phyloP scores from a whole-genome alignment of 2,329 filamentous ascomycete genomes.

The Epichloe amarillans region DNA sequence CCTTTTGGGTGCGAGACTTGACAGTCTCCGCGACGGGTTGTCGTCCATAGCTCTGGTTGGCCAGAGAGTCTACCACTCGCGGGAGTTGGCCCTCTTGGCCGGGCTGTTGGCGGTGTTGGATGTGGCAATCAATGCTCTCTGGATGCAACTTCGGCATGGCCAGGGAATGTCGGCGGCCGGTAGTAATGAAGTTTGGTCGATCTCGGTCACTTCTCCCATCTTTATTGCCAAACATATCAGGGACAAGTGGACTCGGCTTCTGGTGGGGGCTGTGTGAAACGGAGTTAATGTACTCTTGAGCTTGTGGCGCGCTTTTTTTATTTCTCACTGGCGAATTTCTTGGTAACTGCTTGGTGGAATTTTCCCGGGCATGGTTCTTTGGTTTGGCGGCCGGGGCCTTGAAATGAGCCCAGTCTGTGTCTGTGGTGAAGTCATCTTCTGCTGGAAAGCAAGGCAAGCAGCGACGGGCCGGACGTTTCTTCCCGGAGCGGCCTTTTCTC shows the following conservation, averaged over 20 bases:
- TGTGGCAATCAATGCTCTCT: background rate
- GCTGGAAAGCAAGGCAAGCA: slow-evolving; percentile 19
- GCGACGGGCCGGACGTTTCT: slow-evolving; percentile 8
- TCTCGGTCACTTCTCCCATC: background rate
- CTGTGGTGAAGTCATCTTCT: slow-evolving; percentile 12
- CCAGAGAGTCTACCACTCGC: background rate
- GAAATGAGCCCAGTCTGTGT: slow-evolving; percentile 14
- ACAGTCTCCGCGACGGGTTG: background rate
- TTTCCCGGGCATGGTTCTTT: background rate
- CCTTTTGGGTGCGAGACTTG: background rate
- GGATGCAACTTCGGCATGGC: slow-evolving; percentile 3
- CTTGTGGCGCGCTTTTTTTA: background rate
- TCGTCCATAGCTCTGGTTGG: background rate
- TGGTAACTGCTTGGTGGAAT: background rate
- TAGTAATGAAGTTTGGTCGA: slow-evolving; percentile 7
- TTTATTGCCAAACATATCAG: background rate
- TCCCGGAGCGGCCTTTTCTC: slow-evolving; percentile 7
- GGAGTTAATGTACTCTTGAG: background rate
- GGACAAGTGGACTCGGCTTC: background rate
- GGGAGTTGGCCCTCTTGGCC: background rate
- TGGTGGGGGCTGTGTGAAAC: slow-evolving; percentile 4
- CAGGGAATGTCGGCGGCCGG: slow-evolving; percentile 5
- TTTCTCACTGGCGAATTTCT: background rate
- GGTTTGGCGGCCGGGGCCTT: slow-evolving; percentile 5
- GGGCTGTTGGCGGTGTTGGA: background rate